Conservation (phyloP, 768 basidiomycete genomes). For the Rossbeevera mucosa region DNA sequence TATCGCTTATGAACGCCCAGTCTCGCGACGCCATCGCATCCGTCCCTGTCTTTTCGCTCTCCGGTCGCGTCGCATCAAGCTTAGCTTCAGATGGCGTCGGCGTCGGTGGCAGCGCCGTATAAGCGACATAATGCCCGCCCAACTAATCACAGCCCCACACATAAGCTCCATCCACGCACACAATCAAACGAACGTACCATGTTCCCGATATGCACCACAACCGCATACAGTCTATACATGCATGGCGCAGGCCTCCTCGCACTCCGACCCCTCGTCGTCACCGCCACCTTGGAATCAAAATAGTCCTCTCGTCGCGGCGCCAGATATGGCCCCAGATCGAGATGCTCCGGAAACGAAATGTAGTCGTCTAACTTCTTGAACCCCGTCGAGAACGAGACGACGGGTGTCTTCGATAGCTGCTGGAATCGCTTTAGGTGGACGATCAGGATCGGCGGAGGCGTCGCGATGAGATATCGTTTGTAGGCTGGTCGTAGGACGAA, state of each 20-base stretch:
- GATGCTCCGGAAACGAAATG: slow-evolving; percentile 80
- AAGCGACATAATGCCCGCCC: slow-evolving; percentile 87
- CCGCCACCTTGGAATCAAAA: slow-evolving; percentile 39
- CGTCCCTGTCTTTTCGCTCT: slow-evolving; percentile 8
- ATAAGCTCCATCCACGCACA: background rate
- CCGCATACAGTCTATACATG: slow-evolving; percentile 70
- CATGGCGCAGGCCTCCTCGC: slow-evolving; percentile 35
- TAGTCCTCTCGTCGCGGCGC: slow-evolving; percentile 76
- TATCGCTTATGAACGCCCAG: slow-evolving; percentile 94
- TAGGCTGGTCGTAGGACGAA: slow-evolving; percentile 80
- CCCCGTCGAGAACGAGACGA: slow-evolving; percentile 60
- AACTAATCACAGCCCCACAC: slow-evolving; percentile 47
- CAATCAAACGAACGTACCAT: slow-evolving; percentile 52
- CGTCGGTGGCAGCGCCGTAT: slow-evolving; percentile 62
- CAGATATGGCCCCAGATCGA: slow-evolving; percentile 83
- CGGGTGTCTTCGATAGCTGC: slow-evolving; percentile 62
- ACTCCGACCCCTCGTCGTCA: slow-evolving; percentile 19
- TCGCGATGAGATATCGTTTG: slow-evolving; percentile 90
- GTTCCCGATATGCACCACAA: slow-evolving; percentile 83
- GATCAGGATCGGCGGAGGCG: slow-evolving; percentile 82
- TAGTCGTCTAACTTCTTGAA: slow-evolving; percentile 92
- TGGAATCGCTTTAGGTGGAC: slow-evolving; percentile 95
- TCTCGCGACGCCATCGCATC: slow-evolving; percentile 36
- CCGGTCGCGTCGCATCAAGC: slow-evolving; percentile 2
- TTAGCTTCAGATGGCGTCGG: slow-evolving; percentile 11